phyloP scores from a whole-genome alignment of 768 basidiomycete genomes.

The Suillus placidus region DNA sequence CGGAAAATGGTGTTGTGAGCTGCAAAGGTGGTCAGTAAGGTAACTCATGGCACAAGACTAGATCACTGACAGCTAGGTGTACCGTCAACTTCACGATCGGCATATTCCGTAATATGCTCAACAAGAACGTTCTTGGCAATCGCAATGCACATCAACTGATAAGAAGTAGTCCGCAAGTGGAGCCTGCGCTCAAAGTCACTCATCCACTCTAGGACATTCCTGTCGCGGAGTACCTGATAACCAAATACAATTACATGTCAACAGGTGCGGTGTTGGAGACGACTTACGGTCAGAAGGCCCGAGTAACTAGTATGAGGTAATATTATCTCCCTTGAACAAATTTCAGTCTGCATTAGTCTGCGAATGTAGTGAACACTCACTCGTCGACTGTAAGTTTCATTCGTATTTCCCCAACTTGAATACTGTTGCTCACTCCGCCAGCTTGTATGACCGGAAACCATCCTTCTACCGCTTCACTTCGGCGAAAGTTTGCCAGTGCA shows the following conservation, averaged over 20 bases:
- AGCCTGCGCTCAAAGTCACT: conserved; percentile 66
- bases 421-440: conserved; percentile 48
- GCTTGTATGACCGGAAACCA: conserved; percentile 78
- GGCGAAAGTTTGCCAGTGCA: conserved; percentile 67
- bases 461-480: conserved; percentile 76
- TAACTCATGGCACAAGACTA: background rate
- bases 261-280: background rate
- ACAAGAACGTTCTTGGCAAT: conserved; percentile 67
- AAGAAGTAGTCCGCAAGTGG: conserved; percentile 63
- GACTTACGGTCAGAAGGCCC: conserved; percentile 57
- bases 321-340: conserved; percentile 66
- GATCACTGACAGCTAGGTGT: conserved; percentile 59
- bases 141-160: conserved; percentile 68
- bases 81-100: conserved; percentile 69
- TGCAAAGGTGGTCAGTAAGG: conserved; percentile 29
- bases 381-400: conserved; percentile 77
- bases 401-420: conserved; percentile 75
- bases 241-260: conserved; percentile 2
- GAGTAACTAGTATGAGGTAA: conserved; percentile 68
- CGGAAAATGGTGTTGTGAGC: conserved; percentile 78
- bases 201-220: conserved; percentile 78
- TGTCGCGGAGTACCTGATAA: conserved; percentile 43
- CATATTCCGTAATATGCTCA: conserved; percentile 69
- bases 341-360: conserved; percentile 13
- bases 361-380: conserved; percentile 41